A percentile compares a stretch with the other conserved stretches of the same genome.
These are phyloP conservation scores for Dothistroma septosporum DNA, from an alignment of 2,329 filamentous ascomycete genomes.

Conservation along the genomic window DNA sequence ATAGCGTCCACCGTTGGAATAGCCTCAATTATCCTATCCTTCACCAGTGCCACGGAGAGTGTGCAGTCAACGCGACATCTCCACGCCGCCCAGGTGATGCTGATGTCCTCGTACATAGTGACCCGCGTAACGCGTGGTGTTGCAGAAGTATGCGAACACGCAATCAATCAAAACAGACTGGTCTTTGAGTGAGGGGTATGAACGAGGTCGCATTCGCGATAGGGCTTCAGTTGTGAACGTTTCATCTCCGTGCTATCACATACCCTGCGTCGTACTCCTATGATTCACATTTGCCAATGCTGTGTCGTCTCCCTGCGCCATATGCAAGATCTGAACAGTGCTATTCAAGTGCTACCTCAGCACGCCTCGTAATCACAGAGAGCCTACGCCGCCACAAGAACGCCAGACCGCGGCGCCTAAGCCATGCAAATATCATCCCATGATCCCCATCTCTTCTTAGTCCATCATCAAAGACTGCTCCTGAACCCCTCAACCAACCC, in stretches of 20 bases:
- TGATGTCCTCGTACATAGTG: too few species aligned
- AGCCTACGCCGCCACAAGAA: neutral
- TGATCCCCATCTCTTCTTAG: neutral
- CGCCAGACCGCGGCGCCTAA: neutral
- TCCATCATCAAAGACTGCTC: neutral
- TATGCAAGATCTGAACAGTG: neutral
- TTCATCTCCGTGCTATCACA: neutral
- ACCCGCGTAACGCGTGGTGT: neutral
- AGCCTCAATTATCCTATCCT: neutral
- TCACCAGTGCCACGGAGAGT: neutral
- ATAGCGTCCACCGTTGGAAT: neutral
- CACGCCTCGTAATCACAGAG: neutral
- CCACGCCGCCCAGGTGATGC: neutral
- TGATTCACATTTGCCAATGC: neutral
- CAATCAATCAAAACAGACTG: neutral
- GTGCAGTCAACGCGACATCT: neutral
- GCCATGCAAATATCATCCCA: neutral
- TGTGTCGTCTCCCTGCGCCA: neutral
- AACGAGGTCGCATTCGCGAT: neutral
- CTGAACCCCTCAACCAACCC: constrained; percentile 54
- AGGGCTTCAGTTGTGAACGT: neutral
- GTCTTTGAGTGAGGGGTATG: neutral
- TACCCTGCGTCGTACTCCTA: neutral
- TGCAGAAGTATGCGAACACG: neutral
- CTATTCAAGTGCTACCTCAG: neutral